Evolutionary conservation across 1,139 yeast species (phyloP).

Genomic region (Geotrichum aggregatum): DNA sequence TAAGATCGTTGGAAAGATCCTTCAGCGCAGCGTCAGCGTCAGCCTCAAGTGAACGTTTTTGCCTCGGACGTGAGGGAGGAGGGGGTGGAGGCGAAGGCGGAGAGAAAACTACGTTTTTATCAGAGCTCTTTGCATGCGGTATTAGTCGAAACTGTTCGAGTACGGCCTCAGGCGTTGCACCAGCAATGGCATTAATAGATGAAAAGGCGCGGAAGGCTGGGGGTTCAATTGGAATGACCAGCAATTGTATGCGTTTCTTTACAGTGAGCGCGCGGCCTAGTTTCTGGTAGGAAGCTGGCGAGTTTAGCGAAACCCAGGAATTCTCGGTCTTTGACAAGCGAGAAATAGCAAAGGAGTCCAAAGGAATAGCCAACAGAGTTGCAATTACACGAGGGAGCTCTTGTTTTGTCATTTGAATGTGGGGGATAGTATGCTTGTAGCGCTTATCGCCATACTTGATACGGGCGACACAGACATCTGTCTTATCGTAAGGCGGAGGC

Average conservation of each 20-base stretch:
- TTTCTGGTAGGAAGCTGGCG: not conserved
- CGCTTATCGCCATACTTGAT: constrained; percentile 3
- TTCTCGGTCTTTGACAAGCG: not conserved
- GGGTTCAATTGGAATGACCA: not conserved
- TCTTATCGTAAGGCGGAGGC: not conserved
- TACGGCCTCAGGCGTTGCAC: not conserved
- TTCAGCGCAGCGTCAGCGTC: not conserved
- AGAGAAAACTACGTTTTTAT: not conserved
- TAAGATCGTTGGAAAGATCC: not conserved
- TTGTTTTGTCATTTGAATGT: not conserved
- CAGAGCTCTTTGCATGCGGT: not conserved
- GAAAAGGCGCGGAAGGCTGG: not conserved
- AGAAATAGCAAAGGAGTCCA: not conserved
- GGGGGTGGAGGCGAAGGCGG: constrained; percentile 1
- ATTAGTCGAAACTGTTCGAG: too few relatives aligned
- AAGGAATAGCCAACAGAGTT: not conserved
- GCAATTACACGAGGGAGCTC: not conserved
- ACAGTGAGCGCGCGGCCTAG: not conserved
- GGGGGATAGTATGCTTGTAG: not conserved
- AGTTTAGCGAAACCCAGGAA: not conserved
- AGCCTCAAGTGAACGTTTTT: not conserved
- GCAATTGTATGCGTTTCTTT: not conserved
- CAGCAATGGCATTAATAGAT: not conserved
- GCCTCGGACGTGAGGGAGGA: not conserved
- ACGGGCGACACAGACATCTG: not conserved